Evolutionary conservation across 208 protist species (phyloP).

Genomic region (Crithidia fasciculata): DNA sequence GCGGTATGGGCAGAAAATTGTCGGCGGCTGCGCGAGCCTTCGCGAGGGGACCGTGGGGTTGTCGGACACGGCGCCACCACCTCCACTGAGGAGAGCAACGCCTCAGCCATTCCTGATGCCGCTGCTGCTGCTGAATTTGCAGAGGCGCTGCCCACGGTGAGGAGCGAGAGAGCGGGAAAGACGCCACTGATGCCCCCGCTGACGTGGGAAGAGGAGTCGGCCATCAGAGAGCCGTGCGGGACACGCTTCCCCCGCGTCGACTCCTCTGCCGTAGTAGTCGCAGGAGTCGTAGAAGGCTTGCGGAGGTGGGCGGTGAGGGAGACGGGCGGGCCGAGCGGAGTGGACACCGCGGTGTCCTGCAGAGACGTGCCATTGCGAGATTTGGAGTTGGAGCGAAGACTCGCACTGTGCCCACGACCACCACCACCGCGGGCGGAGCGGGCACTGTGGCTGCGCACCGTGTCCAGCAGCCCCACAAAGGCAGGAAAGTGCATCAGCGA

Average conservation of each 20-base stretch:
- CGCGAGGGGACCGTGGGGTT: neutral
- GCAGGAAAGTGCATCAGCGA: slow-evolving; percentile 3
- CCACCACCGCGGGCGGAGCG: neutral
- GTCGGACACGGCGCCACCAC: slow-evolving; percentile 1
- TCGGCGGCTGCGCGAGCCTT: neutral
- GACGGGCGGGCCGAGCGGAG: neutral
- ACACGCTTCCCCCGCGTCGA: neutral
- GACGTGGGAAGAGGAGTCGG: neutral
- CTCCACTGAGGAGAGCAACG: slow-evolving; percentile 2
- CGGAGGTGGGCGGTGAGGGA: neutral
- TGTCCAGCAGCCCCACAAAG: neutral
- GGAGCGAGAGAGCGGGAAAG: neutral
- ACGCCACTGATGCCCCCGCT: slow-evolving; percentile 12
- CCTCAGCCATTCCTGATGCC: neutral
- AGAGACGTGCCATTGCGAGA: neutral
- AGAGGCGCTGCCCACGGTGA: neutral
- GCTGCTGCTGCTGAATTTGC: too few species aligned
- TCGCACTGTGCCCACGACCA: neutral
- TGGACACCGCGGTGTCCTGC: neutral
- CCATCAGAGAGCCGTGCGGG: neutral
- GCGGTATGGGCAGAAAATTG: neutral
- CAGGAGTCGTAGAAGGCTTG: neutral
- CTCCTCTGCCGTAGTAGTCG: neutral
- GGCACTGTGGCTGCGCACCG: neutral
- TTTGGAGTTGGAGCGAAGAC: neutral